These are phyloP conservation scores for Leccinum insolens DNA, from an alignment of 1,284 basidiomycete species.

Conservation along the genomic window DNA sequence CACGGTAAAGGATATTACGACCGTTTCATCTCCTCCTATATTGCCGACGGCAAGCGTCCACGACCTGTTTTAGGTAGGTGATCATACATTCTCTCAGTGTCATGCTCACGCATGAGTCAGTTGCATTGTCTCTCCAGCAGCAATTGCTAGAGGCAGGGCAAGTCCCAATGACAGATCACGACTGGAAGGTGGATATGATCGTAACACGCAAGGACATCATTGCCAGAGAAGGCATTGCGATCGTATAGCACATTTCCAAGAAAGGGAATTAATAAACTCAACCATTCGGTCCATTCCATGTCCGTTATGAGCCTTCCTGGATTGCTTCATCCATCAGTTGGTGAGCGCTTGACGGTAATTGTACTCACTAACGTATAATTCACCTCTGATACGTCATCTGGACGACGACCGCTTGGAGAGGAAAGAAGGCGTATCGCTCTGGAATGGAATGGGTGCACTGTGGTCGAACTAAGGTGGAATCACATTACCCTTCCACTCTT, in stretches of 20 bases:
- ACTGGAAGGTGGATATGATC: constrained; percentile 71
- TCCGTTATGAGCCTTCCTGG: constrained; percentile 27
- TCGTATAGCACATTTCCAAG: constrained; percentile 18
- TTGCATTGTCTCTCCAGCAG: constrained; percentile 65
- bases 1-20: constrained; percentile 85
- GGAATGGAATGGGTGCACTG: constrained; percentile 17
- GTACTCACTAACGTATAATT: constrained; percentile 28
- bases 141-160: constrained; percentile 58
- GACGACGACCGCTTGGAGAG: constrained; percentile 26
- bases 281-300: constrained; percentile 11
- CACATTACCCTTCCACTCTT: constrained; percentile 34
- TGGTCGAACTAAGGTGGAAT: constrained; percentile 18
- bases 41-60: constrained; percentile 38
- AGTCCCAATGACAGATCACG: constrained; percentile 61
- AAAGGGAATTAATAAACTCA: not conserved
- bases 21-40: constrained; percentile 63
- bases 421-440: constrained; percentile 36
- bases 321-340: constrained; percentile 13
- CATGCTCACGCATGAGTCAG: constrained; percentile 38
- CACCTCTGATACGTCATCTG: constrained; percentile 23
- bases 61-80: constrained; percentile 57
- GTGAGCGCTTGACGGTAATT: constrained; percentile 28
- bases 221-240: constrained; percentile 17
- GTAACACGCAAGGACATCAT: constrained; percentile 54
- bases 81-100: constrained; percentile 12